Percentiles rank a stretch among this genome's conserved stretches.
phyloP scores from a whole-genome alignment of 257 asterid species.

The Parsonsia alboflavescens region DNA sequence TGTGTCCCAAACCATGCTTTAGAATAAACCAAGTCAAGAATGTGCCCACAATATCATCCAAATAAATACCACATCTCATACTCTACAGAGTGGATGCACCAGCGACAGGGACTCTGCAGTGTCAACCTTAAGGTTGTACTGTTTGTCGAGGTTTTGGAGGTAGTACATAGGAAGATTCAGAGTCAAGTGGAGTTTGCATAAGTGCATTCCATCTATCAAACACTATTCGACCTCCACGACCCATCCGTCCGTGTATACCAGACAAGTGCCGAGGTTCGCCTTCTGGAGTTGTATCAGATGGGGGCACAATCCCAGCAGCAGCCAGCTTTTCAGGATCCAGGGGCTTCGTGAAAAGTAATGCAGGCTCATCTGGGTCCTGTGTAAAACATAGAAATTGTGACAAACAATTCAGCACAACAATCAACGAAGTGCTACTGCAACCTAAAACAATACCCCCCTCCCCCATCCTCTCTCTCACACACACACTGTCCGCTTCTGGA shows the following conservation, averaged over 20 bases:
- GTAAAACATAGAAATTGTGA: slow-evolving; percentile 11
- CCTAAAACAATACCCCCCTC: not conserved
- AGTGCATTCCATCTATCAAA: slow-evolving; percentile 88
- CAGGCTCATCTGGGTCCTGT: slow-evolving; percentile 84
- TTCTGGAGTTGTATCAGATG: slow-evolving; percentile 46
- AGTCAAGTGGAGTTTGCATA: slow-evolving; percentile 57
- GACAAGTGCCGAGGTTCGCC: slow-evolving; percentile 37
- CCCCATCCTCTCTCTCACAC: not conserved
- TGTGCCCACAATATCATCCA: not conserved
- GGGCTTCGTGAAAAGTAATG: slow-evolving; percentile 72
- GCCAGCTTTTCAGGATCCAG: slow-evolving; percentile 79
- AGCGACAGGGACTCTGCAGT: not conserved
- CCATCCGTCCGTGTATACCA: slow-evolving; percentile 67
- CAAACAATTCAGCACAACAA: not conserved
- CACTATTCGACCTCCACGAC: slow-evolving; percentile 89
- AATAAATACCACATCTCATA: slow-evolving; percentile 6
- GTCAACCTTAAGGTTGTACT: slow-evolving; percentile 32
- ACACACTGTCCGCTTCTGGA: not conserved
- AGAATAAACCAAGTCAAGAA: slow-evolving; percentile 5
- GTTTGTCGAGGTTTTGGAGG: slow-evolving; percentile 62
- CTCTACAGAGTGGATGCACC: not conserved
- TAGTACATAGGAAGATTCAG: slow-evolving; percentile 45
- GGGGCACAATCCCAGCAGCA: slow-evolving; percentile 79
- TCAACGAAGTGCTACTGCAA: not conserved
- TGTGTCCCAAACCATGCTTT: slow-evolving; percentile 4